Evolutionary conservation across 306 rosid species (phyloP), one percentile per base, ranked within the genome.

Genomic region (Potentilla sterilis): DNA sequence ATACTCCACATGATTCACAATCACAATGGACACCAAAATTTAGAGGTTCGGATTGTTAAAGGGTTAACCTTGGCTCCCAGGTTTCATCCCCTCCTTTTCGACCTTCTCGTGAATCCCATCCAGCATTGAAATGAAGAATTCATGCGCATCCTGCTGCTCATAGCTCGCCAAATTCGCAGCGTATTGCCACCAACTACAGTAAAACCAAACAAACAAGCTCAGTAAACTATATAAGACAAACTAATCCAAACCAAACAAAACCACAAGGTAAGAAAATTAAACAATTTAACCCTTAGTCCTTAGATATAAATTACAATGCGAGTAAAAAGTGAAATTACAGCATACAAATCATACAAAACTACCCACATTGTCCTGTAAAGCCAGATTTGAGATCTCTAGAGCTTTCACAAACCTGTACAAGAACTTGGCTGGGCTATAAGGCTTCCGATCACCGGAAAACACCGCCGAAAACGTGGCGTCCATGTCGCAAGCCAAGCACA

Each of bases 111-210:
- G 97, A 76, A 95, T 92, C 61, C 97, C 99, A 83, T 92, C 97
- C 37, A 95, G 92, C 88, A 90, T 90, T 71, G 99, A 95, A 83
- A 95, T 95, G 91, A 95, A 95, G 81, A 95, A 95, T 12, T 95
- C 99, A 71, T 95, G 99, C 2, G 99, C 99, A 81, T 95, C 99
- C 77, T 95, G 99, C 82, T 95, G 99, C 72, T 92, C 97, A 81
- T 95, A 95, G 77, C 93, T 90, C 41, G 99, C 97, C 75, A 92
- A 89, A 85, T 90, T 95, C 12, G 97, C 93, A 1, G 99, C 96
- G 69, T 95, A 94, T 34, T 92, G 99, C 99, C 99, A 95, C 99
- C 99, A 95, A 81, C 98, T 93, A 83, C 75, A 82, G 79, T 46
- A 76, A 34, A 81, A 69, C 58, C 72, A 55, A 61, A 70, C 54